phyloP scores from a whole-genome alignment of 768 basidiomycete species.

The Lactarius quietus region DNA sequence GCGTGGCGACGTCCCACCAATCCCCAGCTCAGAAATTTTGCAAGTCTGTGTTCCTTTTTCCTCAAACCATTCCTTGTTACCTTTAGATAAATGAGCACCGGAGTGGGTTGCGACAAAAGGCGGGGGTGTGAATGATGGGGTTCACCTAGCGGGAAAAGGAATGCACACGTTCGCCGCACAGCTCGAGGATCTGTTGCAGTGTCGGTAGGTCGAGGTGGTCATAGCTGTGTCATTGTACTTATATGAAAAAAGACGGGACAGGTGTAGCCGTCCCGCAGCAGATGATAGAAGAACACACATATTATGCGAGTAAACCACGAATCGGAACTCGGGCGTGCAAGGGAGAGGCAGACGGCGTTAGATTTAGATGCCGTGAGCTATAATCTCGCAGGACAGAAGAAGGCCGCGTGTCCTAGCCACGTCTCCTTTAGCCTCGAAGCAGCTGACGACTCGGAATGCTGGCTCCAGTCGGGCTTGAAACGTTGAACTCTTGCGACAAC shows the following conservation, averaged over 20 bases:
- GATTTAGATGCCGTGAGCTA: too few species aligned
- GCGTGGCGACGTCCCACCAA: constrained; percentile 39
- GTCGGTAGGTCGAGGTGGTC: constrained; percentile 42
- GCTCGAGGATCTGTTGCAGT: constrained; percentile 30
- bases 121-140: too few species aligned
- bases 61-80: constrained; percentile 33
- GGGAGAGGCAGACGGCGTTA: constrained; percentile 35
- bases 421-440: too few species aligned
- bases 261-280: too few species aligned
- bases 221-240: constrained; percentile 31
- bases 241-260: too few species aligned
- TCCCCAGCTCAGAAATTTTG: constrained; percentile 39
- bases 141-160: constrained; percentile 44
- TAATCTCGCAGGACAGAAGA: too few species aligned
- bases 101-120: too few species aligned
- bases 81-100: constrained; percentile 13
- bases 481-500: too few species aligned
- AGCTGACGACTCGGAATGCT: too few species aligned
- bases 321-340: constrained; percentile 38
- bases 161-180: constrained; percentile 27
- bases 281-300: constrained; percentile 35
- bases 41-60: constrained; percentile 33
- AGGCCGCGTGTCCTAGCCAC: too few species aligned
- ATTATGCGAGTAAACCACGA: constrained; percentile 41
- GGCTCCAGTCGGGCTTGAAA: too few species aligned